Percentiles rank a stretch among this genome's conserved stretches.
These are phyloP conservation scores for Dipodascus geniculatus DNA, from an alignment of 805 yeast species.

Conservation along the genomic window DNA sequence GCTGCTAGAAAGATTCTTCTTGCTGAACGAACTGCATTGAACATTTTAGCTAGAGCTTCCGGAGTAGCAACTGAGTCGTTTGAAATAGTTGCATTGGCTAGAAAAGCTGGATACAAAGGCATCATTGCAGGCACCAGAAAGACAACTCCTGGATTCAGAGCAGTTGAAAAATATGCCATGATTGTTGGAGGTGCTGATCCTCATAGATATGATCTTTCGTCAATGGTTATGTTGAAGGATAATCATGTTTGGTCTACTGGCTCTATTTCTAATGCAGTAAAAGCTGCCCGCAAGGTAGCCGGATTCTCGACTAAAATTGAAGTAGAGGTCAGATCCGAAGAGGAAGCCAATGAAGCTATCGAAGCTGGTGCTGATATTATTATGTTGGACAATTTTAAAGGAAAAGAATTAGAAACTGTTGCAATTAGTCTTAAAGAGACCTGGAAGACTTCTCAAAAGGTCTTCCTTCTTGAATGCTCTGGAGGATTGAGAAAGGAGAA, in stretches of 20 bases:
- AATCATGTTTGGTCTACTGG: constrained; percentile 92
- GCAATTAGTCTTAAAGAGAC: constrained; percentile 49
- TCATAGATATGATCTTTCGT: constrained; percentile 80
- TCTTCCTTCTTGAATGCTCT: constrained; percentile 74
- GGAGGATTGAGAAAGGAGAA: constrained; percentile 78
- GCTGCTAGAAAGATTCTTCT: constrained; percentile 67
- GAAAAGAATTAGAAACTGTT: constrained; percentile 49
- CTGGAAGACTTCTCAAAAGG: constrained; percentile 36
- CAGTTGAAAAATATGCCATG: constrained; percentile 88
- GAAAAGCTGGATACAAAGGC: constrained; percentile 60
- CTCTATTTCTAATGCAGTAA: constrained; percentile 75
- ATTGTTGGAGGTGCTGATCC: constrained; percentile 89
- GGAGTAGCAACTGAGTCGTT: constrained; percentile 77
- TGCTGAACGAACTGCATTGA: constrained; percentile 80
- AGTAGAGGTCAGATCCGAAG: constrained; percentile 79
- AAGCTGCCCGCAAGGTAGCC: constrained; percentile 62
- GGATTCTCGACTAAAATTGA: constrained; percentile 88
- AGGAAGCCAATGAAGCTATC: constrained; percentile 86
- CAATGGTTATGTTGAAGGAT: constrained; percentile 95
- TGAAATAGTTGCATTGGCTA: constrained; percentile 47
- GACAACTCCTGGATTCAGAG: constrained; percentile 92
- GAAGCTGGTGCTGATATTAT: constrained; percentile 91
- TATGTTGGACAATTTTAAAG: constrained; percentile 83
- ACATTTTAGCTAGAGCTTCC: constrained; percentile 68
- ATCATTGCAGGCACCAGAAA: constrained; percentile 92